Evolutionary conservation across 257 asterid genomes (phyloP).

Genomic region (Eustoma russellianum): DNA sequence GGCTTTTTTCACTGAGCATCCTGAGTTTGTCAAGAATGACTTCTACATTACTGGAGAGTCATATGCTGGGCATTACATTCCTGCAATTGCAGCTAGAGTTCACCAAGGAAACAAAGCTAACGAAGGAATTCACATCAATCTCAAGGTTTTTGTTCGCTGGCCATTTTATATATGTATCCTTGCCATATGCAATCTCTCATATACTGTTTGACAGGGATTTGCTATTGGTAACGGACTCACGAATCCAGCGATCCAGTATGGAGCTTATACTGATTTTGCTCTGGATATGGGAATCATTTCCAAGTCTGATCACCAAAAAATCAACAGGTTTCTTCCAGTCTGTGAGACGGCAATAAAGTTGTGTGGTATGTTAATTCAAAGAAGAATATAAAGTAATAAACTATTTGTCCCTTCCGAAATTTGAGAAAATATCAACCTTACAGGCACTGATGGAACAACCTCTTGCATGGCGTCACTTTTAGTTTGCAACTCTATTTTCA

Average conservation of each 20-base stretch:
- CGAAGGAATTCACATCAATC: slow-evolving; percentile 61
- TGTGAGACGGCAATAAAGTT: too few relatives aligned
- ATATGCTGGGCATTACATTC: slow-evolving; percentile 92
- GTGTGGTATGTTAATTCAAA: background rate
- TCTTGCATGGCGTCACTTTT: slow-evolving; percentile 83
- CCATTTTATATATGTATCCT: background rate
- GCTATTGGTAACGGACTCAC: slow-evolving; percentile 93
- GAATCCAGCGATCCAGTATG: slow-evolving; percentile 82
- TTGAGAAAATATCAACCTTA: slow-evolving; percentile 10
- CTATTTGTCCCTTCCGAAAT: too few relatives aligned
- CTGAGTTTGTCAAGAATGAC: slow-evolving; percentile 62
- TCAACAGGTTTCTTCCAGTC: slow-evolving; percentile 61
- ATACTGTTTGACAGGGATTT: slow-evolving; percentile 47
- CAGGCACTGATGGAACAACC: slow-evolving; percentile 80
- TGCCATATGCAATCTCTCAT: background rate
- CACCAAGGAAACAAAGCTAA: slow-evolving; percentile 70
- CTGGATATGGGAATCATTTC: slow-evolving; percentile 65
- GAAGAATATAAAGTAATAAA: too few relatives aligned
- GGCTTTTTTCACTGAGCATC: slow-evolving; percentile 86
- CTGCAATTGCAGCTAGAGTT: slow-evolving; percentile 88
- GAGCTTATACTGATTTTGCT: slow-evolving; percentile 84
- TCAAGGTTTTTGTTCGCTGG: slow-evolving; percentile 39
- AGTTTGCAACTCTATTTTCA: slow-evolving; percentile 65
- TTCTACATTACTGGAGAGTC: slow-evolving; percentile 92
- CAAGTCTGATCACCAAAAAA: slow-evolving; percentile 58